Conservation (phyloP, 1,284 basidiomycete species). For the Phenoliferia sp. region DNA sequence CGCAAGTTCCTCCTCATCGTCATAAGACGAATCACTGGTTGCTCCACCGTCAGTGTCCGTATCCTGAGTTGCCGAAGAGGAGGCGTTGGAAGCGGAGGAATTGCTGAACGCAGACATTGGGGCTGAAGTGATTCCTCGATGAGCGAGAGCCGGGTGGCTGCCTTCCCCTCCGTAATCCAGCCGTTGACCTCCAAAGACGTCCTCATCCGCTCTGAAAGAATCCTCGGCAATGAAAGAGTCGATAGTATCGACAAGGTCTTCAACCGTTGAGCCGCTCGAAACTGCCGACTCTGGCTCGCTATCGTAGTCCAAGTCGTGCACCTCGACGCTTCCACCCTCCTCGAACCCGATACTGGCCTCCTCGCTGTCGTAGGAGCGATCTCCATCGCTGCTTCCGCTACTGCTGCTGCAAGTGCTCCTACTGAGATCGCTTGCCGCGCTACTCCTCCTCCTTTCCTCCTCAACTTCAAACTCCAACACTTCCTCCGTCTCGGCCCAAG, state of each 20-base stretch:
- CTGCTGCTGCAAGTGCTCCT: too few relatives aligned
- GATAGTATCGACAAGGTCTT: slow-evolving; percentile 29
- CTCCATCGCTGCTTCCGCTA: background rate
- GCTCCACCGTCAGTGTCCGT: slow-evolving; percentile 12
- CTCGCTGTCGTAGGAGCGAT: slow-evolving; percentile 3
- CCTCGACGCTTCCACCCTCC: slow-evolving; percentile 26
- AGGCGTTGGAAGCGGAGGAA: slow-evolving; percentile 4
- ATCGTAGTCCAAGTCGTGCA: slow-evolving; percentile 10
- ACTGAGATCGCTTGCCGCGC: slow-evolving; percentile 8
- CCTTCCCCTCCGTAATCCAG: background rate
- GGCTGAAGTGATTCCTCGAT: background rate
- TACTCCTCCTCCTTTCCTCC: slow-evolving; percentile 22
- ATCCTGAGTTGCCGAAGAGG: background rate
- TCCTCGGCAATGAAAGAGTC: slow-evolving; percentile 21
- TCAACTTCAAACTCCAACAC: slow-evolving; percentile 34
- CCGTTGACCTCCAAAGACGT: background rate
- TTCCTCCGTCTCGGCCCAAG: slow-evolving; percentile 34
- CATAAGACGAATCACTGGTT: slow-evolving; percentile 17
- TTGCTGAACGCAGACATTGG: slow-evolving; percentile 13
- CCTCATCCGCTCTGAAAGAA: slow-evolving; percentile 5
- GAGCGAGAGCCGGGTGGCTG: background rate
- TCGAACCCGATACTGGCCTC: slow-evolving; percentile 5
- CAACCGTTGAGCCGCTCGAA: slow-evolving; percentile 22
- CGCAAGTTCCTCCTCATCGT: slow-evolving; percentile 10
- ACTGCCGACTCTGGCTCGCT: slow-evolving; percentile 6